Conservation (phyloP, 257 asterid species). For the Leptodermis oblonga region DNA sequence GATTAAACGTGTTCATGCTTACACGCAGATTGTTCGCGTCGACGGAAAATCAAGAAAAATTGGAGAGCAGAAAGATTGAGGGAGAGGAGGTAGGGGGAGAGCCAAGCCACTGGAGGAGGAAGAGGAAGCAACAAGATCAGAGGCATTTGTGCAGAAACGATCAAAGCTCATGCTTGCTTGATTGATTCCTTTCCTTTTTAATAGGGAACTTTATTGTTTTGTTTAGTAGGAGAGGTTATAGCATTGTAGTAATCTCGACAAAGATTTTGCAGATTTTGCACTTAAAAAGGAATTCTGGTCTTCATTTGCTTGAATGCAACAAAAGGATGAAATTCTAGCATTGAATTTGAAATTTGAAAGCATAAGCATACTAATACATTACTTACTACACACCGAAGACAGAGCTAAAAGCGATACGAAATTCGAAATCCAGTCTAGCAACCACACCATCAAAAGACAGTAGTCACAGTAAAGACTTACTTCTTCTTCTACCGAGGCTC, state of each 20-base stretch:
- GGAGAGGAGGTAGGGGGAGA: slow-evolving; percentile 10
- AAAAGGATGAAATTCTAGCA: slow-evolving; percentile 2
- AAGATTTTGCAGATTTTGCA: not conserved
- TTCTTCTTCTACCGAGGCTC: slow-evolving; percentile 46
- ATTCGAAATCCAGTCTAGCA: not conserved
- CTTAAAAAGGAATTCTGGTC: not conserved
- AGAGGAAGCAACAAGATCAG: slow-evolving; percentile 5
- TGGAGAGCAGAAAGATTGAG: not conserved
- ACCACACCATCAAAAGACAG: not conserved
- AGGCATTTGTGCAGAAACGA: not conserved
- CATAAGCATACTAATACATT: not conserved
- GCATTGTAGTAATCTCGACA: not conserved
- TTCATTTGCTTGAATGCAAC: not conserved
- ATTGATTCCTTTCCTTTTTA: not conserved
- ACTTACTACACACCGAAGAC: not conserved
- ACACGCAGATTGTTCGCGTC: slow-evolving; percentile 5
- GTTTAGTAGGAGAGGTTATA: not conserved
- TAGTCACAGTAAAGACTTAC: slow-evolving; percentile 10
- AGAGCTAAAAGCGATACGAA: not conserved
- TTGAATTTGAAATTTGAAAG: not conserved
- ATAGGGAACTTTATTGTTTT: not conserved
- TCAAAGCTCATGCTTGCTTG: not conserved
- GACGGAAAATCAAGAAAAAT: not conserved
- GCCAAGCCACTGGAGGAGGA: not conserved
- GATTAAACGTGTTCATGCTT: not conserved